These are phyloP conservation scores for Chimonanthus salicifolius DNA, from an alignment of 164 flowering plant genomes.

Conservation along the genomic window DNA sequence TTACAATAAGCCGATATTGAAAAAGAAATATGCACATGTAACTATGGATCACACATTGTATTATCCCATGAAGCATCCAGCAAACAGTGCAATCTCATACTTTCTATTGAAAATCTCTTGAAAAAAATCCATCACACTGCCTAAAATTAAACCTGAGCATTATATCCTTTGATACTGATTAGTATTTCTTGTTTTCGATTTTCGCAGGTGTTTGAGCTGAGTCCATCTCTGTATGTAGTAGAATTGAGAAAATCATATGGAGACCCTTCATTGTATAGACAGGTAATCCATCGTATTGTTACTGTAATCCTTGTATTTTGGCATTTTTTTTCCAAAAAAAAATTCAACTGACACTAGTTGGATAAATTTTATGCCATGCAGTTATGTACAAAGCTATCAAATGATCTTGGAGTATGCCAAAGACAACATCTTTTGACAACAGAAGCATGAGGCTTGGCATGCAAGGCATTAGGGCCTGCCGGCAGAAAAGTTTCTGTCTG, in stretches of 20 bases:
- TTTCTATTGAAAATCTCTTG: no score
- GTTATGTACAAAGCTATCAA: conserved; percentile 66
- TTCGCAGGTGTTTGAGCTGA: conserved; percentile 79
- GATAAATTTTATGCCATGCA: conserved; percentile 26
- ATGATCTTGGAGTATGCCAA: conserved; percentile 47
- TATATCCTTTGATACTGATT: neutral
- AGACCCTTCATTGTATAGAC: conserved; percentile 70
- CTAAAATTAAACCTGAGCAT: neutral
- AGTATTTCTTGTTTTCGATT: neutral
- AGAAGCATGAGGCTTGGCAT: conserved; percentile 3
- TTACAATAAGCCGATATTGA: no score
- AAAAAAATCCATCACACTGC: no score
- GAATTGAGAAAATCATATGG: conserved; percentile 83
- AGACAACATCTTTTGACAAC: conserved; percentile 34
- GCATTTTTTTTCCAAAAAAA: no score
- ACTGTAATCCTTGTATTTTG: no score
- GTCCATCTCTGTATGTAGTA: conserved; percentile 74
- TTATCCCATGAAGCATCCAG: no score
- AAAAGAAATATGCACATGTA: no score
- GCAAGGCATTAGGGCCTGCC: neutral
- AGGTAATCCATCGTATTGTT: conserved; percentile 33
- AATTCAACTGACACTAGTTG: no score
- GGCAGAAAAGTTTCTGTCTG: neutral
- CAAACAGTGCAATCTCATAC: no score
- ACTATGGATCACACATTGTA: no score